These are phyloP conservation scores for Aspergillus eucalypticola DNA, from an alignment of 2,329 filamentous ascomycete species.

Conservation along the genomic window DNA sequence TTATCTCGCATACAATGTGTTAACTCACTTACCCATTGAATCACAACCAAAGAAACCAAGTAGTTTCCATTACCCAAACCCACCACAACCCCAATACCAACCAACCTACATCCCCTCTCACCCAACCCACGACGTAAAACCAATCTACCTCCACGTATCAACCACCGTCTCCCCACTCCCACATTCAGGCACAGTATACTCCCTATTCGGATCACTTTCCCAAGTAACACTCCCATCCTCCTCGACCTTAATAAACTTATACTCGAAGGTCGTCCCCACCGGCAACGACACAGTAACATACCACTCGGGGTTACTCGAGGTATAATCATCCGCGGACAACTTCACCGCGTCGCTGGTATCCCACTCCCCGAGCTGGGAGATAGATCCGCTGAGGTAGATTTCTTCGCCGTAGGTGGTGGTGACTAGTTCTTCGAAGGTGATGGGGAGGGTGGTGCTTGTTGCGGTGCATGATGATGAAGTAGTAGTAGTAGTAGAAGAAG, in stretches of 20 bases:
- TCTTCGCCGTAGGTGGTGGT: constrained; percentile 63
- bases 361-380: constrained; percentile 64
- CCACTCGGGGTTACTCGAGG: constrained; percentile 63
- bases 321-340: constrained; percentile 62
- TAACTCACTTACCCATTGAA: too few species aligned
- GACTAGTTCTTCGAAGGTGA: constrained; percentile 64
- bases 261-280: constrained; percentile 60
- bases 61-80: too few species aligned
- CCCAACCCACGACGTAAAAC: not conserved
- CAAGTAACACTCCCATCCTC: constrained; percentile 55
- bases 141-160: constrained; percentile 41
- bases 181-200: constrained; percentile 40
- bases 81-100: too few species aligned
- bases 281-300: constrained; percentile 55
- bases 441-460: constrained; percentile 49
- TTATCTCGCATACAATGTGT: not conserved
- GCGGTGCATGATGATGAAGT: constrained; percentile 14
- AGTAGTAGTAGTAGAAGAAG: not conserved
- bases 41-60: too few species aligned
- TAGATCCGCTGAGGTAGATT: constrained; percentile 65
- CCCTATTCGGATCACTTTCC: constrained; percentile 60
- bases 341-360: constrained; percentile 55
- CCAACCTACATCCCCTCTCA: not conserved
- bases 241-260: constrained; percentile 65
- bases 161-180: constrained; percentile 39